Evolutionary conservation across 2,329 filamentous ascomycete genomes (phyloP).

Genomic region (Colletotrichum sp.): DNA sequence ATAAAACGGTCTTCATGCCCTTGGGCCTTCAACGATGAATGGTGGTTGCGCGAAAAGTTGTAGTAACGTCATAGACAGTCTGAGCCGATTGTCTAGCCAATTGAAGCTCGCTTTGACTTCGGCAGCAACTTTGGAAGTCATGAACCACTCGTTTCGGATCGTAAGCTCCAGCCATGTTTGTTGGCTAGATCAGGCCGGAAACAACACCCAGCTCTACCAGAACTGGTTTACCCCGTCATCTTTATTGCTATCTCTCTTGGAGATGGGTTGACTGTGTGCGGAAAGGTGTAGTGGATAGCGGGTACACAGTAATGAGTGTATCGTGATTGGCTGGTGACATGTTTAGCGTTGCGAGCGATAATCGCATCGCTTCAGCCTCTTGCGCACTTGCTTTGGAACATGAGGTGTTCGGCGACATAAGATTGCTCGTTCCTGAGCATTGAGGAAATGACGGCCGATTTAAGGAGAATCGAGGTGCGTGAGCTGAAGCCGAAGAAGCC

Average conservation of each 20-base stretch:
- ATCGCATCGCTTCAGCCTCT: not conserved
- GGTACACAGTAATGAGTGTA: not conserved
- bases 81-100: not conserved
- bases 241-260: not conserved
- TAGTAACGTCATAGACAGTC: not conserved
- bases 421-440: not conserved
- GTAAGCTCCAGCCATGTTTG: not conserved
- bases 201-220: not conserved
- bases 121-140: not conserved
- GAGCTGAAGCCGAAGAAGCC: not conserved
- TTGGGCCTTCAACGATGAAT: not conserved
- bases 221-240: not conserved
- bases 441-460: not conserved
- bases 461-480: not conserved
- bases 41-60: not conserved
- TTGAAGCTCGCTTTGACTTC: not conserved
- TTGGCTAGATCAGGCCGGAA: not conserved
- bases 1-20: not conserved
- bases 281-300: not conserved
- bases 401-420: not conserved
- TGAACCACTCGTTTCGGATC: not conserved
- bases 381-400: not conserved
- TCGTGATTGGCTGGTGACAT: not conserved
- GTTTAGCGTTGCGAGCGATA: not conserved
- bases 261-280: not conserved